These are phyloP conservation scores for Leishmania amazonensis DNA, from an alignment of 208 protist genomes.

Conservation along the genomic window DNA sequence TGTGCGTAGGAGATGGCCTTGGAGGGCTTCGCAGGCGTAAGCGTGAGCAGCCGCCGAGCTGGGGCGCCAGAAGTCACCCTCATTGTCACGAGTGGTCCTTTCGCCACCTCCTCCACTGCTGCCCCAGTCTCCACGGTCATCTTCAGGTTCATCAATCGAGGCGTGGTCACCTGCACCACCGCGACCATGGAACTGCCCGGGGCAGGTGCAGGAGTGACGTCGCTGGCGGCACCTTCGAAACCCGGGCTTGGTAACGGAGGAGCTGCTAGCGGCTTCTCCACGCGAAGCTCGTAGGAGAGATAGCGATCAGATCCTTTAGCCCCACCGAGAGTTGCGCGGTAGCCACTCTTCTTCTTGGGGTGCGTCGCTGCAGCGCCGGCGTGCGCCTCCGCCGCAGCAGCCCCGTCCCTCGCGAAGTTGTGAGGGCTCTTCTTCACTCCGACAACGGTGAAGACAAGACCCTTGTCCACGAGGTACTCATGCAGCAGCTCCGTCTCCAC, in stretches of 20 bases:
- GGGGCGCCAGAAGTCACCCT: constrained; percentile 9
- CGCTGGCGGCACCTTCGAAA: neutral
- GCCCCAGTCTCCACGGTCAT: neutral
- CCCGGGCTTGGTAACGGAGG: neutral
- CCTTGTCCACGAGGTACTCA: constrained; percentile 8
- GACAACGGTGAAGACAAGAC: constrained; percentile 21
- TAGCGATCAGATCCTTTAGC: neutral
- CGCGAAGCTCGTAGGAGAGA: constrained; percentile 29
- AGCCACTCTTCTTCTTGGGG: constrained; percentile 4
- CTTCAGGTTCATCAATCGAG: constrained; percentile 22
- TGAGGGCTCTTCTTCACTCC: neutral
- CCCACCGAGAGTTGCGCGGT: neutral
- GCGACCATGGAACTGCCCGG: constrained; percentile 1
- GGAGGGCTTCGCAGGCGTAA: constrained; percentile 17
- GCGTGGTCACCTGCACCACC: constrained; percentile 15
- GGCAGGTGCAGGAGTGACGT: neutral
- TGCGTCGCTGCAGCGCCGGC: neutral
- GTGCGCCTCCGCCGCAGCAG: neutral
- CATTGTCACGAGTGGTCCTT: neutral
- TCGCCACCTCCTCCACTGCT: constrained; percentile 3
- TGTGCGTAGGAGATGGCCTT: constrained; percentile 19
- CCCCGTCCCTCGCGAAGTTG: neutral
- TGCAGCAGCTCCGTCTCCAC: constrained; percentile 32
- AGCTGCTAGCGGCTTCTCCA: neutral
- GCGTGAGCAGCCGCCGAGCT: constrained; percentile 11